Evolutionary conservation across 2,329 filamentous ascomycete genomes (phyloP), one percentile per base, ranked within the genome.

Genomic region (Elsinoe batatas): DNA sequence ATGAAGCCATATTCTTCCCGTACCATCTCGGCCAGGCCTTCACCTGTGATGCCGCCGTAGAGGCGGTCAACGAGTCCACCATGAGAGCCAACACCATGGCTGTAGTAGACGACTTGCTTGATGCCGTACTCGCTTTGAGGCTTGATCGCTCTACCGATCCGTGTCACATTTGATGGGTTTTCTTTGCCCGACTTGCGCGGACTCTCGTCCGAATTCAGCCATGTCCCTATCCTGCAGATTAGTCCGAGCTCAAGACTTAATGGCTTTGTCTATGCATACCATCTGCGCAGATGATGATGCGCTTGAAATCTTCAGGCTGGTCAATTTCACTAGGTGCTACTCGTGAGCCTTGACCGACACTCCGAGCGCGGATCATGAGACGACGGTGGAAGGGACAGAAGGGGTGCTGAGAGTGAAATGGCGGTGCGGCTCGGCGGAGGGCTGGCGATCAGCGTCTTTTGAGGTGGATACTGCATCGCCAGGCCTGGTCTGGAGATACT

Each of bases 31-130:
- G 66, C 65, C 8, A 78, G 65, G 4, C 75, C 61, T 60, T 72
- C 69, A n/a, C 72, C 73, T 5, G 68, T 72, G 13, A 69, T 64
- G 13, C 73, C 73, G 58, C 62, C 62, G n/a, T 64, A 57, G 36
- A 77, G 53, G 49, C 70, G 70, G 57, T 72, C 71, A 22, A 76
- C 58, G 3, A 72, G 63, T 3, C 71, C 70, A 10, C 74, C 74
- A 33, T 69, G 67, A 2, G 69, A 71, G 3, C 75, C 76, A 3
- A 78, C 68, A 7, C 76, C 76, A 51, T 68, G 71, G 47, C 77
- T 74, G 60, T 79, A 79, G 60, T 75, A 76, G 3, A 76, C 72
- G 26, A 79, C 70, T 59, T 79, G 76, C 8, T 72, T 72, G 12
- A 77, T 71, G 5, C 74, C 73, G 62, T 77, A 74, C 26, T 68